Percentiles rank a stretch among this genome's conserved stretches.
These are phyloP conservation scores for Olyra latifolia DNA, from an alignment of 176 grass and related monocot species.

Conservation along the genomic window DNA sequence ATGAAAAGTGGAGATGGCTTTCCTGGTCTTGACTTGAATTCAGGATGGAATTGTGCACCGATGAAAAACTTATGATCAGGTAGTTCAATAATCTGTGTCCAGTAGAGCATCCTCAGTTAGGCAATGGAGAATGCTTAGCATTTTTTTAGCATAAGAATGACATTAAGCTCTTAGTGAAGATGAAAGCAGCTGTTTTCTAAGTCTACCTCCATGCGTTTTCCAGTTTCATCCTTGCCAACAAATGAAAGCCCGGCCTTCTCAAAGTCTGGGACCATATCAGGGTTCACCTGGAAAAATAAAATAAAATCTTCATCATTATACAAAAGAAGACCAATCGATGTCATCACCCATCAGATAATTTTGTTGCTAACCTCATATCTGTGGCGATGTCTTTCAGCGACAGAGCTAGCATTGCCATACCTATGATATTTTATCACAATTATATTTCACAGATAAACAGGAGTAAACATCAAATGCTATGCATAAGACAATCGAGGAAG, in stretches of 20 bases:
- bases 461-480: background rate
- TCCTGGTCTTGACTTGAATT: conserved; percentile 93
- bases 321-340: background rate
- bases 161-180: conserved; percentile 3
- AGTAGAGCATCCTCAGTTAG: conserved; percentile 22
- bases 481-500: background rate
- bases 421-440: conserved; percentile 43
- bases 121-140: conserved; percentile 11
- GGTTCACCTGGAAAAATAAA: conserved; percentile 76
- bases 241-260: conserved; percentile 88
- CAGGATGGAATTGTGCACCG: conserved; percentile 92
- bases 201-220: conserved; percentile 89
- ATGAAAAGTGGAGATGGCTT: conserved; percentile 87
- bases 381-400: conserved; percentile 89
- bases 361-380: conserved; percentile 84
- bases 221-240: conserved; percentile 87
- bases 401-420: conserved; percentile 61
- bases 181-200: conserved; percentile 2
- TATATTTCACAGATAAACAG: background rate
- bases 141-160: background rate
- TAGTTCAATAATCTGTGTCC: conserved; percentile 82
- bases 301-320: conserved; percentile 15
- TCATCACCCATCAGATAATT: conserved; percentile 28
- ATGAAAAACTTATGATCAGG: conserved; percentile 76
- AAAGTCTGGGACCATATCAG: conserved; percentile 78